Conservation (phyloP, 1,284 basidiomycete species). For the Peniophora sp. region DNA sequence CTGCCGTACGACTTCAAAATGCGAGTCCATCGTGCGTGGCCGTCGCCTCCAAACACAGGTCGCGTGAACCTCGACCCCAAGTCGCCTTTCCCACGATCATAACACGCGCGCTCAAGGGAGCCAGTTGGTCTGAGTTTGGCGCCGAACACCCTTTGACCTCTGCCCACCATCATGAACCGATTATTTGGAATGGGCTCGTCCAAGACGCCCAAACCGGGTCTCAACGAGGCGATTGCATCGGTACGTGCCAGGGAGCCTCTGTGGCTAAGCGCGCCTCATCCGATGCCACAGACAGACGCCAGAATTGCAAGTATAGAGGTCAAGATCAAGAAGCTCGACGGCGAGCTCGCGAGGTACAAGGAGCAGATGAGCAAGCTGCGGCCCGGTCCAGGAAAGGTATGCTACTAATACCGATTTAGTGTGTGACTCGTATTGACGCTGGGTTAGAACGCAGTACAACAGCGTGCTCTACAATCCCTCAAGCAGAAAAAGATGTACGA, state of each 20-base stretch:
- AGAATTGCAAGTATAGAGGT: slow-evolving; percentile 90
- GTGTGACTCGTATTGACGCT: not conserved
- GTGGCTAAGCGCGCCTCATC: slow-evolving; percentile 7
- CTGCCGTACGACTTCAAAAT: slow-evolving; percentile 88
- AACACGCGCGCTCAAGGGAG: not conserved
- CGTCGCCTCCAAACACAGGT: too few species aligned
- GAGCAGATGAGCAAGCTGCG: slow-evolving; percentile 95
- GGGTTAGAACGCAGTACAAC: slow-evolving; percentile 79
- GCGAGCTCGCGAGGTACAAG: slow-evolving; percentile 87
- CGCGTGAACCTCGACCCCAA: too few species aligned
- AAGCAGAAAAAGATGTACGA: slow-evolving; percentile 99
- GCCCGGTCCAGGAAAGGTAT: slow-evolving; percentile 92
- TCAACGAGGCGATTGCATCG: slow-evolving; percentile 88
- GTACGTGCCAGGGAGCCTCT: slow-evolving; percentile 35
- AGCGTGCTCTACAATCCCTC: slow-evolving; percentile 88
- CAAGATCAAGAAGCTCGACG: slow-evolving; percentile 95
- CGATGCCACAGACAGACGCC: slow-evolving; percentile 66
- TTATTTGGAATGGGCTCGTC: slow-evolving; percentile 73
- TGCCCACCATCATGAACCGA: slow-evolving; percentile 51
- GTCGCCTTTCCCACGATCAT: too few species aligned
- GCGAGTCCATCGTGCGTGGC: slow-evolving; percentile 73
- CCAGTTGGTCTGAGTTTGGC: not conserved
- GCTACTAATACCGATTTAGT: too few species aligned
- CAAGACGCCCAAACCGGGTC: slow-evolving; percentile 82
- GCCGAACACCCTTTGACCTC: not conserved